Evolutionary conservation across 2,329 filamentous ascomycete species (phyloP), one percentile per base, ranked within the genome.

Genomic region (Aspergillus tamarii): DNA sequence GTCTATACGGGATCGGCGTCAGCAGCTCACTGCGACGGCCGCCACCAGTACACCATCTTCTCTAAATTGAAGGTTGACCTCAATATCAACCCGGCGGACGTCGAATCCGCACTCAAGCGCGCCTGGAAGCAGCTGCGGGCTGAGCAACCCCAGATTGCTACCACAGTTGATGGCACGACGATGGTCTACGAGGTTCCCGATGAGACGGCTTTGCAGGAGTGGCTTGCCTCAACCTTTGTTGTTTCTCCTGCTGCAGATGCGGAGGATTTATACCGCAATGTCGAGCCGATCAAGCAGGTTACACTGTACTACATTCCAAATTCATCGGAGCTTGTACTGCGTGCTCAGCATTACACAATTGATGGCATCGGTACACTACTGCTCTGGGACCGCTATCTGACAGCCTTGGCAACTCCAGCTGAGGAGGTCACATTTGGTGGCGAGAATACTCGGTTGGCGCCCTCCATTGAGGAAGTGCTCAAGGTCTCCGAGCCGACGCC

Each of bases 251-350:
- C n/a, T 7, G 21, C 26, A 30, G 41, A 59, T n/a, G 45, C 26
- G 19, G 57, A 50, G 26, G 43, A 43, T 1, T 16, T 59, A 16
- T 19, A 12, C 12, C 16, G 39, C 34, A 36, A 30, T 9, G 52
- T 28, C 6, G 21, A 23, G 14, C 52, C 52, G 2, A 58, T 64
- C 32, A 11, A 32, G n/a, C 62, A 58, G 23, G 52, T 59, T 16
- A 61, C 58, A 6, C 53, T 64, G 30, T 64, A 64, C 53, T 64
- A 64, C 26, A 19, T 64, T 16, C 62, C 62, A 8, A 26, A 53
- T 19, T 23, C 58, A 36, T 36, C 62, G 16, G 19, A 64, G 45
- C 41, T 64, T n/a, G 58, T 64, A 16, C 14, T 61, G 9, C 58
- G 62, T 8, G 45, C 34, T 30, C 36, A 36, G 11, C 62, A 64